Evolutionary conservation across 2,329 filamentous ascomycete genomes (phyloP).

Genomic region (Coniochaeta pulveracea): DNA sequence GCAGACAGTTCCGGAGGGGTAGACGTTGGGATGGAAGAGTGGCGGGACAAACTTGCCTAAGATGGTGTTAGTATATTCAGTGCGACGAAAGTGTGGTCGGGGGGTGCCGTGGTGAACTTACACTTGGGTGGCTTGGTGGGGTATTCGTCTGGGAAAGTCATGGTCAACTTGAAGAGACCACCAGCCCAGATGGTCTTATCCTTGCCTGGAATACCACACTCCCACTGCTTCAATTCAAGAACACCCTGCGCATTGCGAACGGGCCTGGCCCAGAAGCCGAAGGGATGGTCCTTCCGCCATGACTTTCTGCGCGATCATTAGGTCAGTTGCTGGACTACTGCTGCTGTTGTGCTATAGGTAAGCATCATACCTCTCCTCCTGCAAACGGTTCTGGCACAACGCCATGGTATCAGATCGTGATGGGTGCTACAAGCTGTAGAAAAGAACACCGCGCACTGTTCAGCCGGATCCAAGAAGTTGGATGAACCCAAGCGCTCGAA

Average conservation of each 20-base stretch:
- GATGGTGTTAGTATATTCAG: constrained; percentile 6
- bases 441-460: no score
- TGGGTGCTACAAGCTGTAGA: no score
- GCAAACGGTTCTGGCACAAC: constrained; percentile 76
- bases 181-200: constrained; percentile 96
- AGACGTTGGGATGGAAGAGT: constrained; percentile 97
- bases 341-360: neutral
- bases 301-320: constrained; percentile 56
- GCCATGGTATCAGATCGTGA: constrained; percentile 57
- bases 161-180: constrained; percentile 89
- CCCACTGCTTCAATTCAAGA: constrained; percentile 90
- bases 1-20: constrained; percentile 94
- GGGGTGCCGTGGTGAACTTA: constrained; percentile 36
- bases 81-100: neutral
- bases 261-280: constrained; percentile 92
- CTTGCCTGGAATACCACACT: constrained; percentile 92
- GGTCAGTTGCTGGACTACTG: neutral
- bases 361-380: constrained; percentile 67
- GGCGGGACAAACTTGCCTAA: constrained; percentile 92
- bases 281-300: constrained; percentile 94
- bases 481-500: no score
- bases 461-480: no score
- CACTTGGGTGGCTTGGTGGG: constrained; percentile 98
- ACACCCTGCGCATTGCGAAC: constrained; percentile 67
- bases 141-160: constrained; percentile 93